Percentiles rank a stretch among this genome's conserved stretches.
These are phyloP conservation scores for Flaveria bidentis DNA, from an alignment of 129 eudicot genomes.

Conservation along the genomic window DNA sequence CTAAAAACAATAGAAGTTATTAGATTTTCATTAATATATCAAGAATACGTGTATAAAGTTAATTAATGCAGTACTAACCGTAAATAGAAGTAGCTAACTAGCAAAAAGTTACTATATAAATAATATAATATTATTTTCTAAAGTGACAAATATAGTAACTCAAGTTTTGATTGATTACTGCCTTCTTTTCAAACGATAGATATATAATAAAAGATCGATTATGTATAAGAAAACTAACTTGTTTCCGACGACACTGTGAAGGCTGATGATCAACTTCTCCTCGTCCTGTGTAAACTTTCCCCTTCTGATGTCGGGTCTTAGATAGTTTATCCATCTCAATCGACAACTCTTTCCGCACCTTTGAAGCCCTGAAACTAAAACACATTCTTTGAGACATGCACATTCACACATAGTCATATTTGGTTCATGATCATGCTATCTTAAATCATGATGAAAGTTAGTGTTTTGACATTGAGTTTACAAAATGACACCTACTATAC, in stretches of 20 bases:
- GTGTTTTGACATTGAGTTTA: neutral
- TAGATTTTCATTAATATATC: neutral
- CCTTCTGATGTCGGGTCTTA: conserved; percentile 80
- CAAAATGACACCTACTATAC: neutral
- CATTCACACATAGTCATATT: conserved; percentile 8
- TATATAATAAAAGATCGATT: neutral
- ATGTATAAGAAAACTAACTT: conserved; percentile 45
- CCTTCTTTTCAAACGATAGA: neutral
- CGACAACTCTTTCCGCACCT: conserved; percentile 89
- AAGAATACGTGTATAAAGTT: neutral
- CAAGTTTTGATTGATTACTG: neutral
- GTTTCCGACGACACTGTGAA: conserved; percentile 81
- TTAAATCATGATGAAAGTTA: neutral
- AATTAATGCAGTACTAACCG: neutral
- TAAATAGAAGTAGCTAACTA: neutral
- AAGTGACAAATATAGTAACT: neutral
- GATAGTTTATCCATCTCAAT: conserved; percentile 79
- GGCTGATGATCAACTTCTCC: conserved; percentile 75
- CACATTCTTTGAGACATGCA: conserved; percentile 33
- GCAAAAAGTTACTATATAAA: neutral
- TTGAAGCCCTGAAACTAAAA: conserved; percentile 58
- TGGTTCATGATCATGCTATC: conserved; percentile 5
- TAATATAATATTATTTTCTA: neutral
- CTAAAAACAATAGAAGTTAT: neutral
- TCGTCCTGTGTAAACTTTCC: conserved; percentile 79